These are phyloP conservation scores for Euryodendron excelsum DNA, from an alignment of 148 eudicot species.

Conservation along the genomic window DNA sequence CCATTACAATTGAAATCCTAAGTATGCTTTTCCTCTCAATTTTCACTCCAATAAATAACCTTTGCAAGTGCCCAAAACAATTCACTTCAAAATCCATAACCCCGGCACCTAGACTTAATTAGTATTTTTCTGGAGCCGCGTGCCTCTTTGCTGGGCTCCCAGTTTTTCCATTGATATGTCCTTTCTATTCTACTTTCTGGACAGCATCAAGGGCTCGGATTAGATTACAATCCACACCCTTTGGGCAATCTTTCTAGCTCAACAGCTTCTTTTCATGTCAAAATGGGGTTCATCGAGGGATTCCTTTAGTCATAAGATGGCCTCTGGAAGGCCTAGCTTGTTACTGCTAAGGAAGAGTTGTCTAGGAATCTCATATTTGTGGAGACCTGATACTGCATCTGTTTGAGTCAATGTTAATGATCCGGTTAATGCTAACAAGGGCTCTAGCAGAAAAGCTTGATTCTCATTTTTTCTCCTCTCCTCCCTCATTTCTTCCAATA, in stretches of 20 bases:
- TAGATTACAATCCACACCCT: background rate
- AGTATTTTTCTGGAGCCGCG: background rate
- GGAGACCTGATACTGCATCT: constrained; percentile 44
- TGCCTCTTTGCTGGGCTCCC: background rate
- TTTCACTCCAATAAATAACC: background rate
- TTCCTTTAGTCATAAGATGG: constrained; percentile 72
- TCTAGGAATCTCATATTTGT: constrained; percentile 57
- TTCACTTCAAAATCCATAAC: background rate
- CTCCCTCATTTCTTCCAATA: constrained; percentile 63
- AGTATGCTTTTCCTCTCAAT: constrained; percentile 8
- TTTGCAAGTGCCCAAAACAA: background rate
- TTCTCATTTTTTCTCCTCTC: constrained; percentile 29
- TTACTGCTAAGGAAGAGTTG: constrained; percentile 56
- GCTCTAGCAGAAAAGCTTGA: constrained; percentile 49
- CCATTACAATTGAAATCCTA: constrained; percentile 3
- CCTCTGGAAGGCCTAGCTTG: constrained; percentile 55
- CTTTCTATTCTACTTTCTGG: background rate
- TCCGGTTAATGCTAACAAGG: constrained; percentile 49
- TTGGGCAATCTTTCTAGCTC: background rate
- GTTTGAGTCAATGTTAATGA: constrained; percentile 45
- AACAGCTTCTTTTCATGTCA: background rate
- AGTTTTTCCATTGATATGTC: background rate
- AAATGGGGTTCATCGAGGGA: background rate
- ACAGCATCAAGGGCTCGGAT: background rate
- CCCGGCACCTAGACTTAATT: background rate